Evolutionary conservation across 352 stramenopile species (phyloP).

Genomic region (Stephanocyclus meneghinianus): DNA sequence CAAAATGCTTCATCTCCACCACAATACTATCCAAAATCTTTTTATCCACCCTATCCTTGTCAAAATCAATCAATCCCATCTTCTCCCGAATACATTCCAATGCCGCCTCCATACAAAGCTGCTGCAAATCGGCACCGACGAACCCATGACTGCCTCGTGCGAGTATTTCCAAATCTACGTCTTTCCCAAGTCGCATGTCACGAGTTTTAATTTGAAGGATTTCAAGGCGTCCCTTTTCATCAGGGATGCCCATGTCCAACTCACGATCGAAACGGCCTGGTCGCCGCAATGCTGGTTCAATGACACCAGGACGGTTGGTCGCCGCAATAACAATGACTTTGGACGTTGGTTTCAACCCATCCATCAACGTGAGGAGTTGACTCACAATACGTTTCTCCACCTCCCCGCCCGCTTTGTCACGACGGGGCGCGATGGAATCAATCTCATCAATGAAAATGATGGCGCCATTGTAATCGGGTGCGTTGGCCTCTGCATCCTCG

Average conservation of each 20-base stretch:
- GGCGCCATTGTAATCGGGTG: conserved; percentile 56
- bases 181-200: conserved; percentile 70
- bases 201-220: conserved; percentile 85
- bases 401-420: conserved; percentile 83
- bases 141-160: conserved; percentile 94
- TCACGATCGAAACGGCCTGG: conserved; percentile 83
- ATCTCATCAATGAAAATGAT: conserved; percentile 97
- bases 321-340: conserved; percentile 94
- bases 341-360: conserved; percentile 86
- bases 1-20: conserved; percentile 87
- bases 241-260: conserved; percentile 80
- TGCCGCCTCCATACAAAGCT: conserved; percentile 87
- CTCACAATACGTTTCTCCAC: conserved; percentile 88
- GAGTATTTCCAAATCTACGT: conserved; percentile 89
- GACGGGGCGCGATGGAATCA: conserved; percentile 92
- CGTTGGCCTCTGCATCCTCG: conserved; percentile 90
- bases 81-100: conserved; percentile 86
- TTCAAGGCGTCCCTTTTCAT: conserved; percentile 77
- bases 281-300: conserved; percentile 85
- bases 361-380: conserved; percentile 93
- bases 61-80: conserved; percentile 73
- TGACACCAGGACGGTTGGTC: conserved; percentile 91
- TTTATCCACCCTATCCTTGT: conserved; percentile 73
- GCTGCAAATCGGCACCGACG: conserved; percentile 89
- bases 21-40: conserved; percentile 77